These are phyloP conservation scores for Emericellopsis atlantica DNA, from an alignment of 2,329 filamentous ascomycete species.

Conservation along the genomic window DNA sequence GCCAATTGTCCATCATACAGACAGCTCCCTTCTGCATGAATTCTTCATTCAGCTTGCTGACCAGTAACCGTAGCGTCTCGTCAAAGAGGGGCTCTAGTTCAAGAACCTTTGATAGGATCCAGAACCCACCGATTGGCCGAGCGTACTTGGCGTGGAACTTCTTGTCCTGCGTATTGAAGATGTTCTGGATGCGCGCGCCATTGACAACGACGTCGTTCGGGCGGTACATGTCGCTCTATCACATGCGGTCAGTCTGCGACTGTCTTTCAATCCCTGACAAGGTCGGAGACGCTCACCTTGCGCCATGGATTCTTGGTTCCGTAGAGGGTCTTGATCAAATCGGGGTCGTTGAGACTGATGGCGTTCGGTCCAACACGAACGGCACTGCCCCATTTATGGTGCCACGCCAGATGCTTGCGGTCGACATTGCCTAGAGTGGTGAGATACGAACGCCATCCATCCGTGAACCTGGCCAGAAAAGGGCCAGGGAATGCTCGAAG, in stretches of 20 bases:
- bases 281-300: conserved; percentile 3
- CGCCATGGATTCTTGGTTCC: conserved; percentile 6
- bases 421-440: conserved; percentile 5
- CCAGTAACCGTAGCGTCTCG: conserved; percentile 5
- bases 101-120: conserved; percentile 6
- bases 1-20: background rate
- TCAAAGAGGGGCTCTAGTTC: conserved; percentile 7
- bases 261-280: background rate
- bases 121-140: conserved; percentile 6
- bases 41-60: conserved; percentile 1
- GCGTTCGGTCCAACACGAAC: conserved; percentile 7
- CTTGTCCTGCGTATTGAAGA: conserved; percentile 9
- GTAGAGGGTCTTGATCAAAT: conserved; percentile 8
- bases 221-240: conserved; percentile 8
- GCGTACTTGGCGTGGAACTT: conserved; percentile 6
- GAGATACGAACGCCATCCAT: conserved; percentile 5
- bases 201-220: conserved; percentile 7
- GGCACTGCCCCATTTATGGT: conserved; percentile 6
- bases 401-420: conserved; percentile 2
- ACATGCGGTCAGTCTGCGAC: background rate
- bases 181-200: conserved; percentile 6
- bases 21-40: background rate
- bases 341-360: conserved; percentile 7
- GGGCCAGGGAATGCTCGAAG: conserved; percentile 6
- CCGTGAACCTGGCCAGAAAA: conserved; percentile 5